These are phyloP conservation scores for Wallacemonas sp. DNA, from an alignment of 208 protist species.

Conservation along the genomic window DNA sequence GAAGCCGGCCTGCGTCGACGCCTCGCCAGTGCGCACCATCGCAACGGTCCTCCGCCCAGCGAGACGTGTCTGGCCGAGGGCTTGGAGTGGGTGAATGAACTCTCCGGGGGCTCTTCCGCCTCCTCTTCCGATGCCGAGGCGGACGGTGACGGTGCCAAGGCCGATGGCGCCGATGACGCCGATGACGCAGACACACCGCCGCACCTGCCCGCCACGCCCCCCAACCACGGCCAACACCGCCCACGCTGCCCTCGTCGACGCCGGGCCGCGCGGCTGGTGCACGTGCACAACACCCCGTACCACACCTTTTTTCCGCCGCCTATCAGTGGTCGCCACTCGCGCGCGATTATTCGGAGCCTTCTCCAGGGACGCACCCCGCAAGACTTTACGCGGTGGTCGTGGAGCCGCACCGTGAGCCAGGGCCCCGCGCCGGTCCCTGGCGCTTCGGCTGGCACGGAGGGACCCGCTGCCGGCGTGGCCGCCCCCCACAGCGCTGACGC, in stretches of 20 bases:
- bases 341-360: constrained; percentile 41
- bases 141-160: constrained; percentile 6
- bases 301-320: constrained; percentile 59
- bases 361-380: constrained; percentile 30
- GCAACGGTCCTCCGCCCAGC: background rate
- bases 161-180: background rate
- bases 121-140: background rate
- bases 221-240: background rate
- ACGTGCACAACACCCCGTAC: constrained; percentile 39
- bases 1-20: background rate
- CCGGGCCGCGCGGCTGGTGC: constrained; percentile 1
- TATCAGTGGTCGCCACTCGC: constrained; percentile 21
- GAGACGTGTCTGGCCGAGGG: background rate
- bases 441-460: background rate
- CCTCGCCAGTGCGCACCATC: background rate
- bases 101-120: background rate
- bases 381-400: constrained; percentile 36
- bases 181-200: constrained; percentile 1
- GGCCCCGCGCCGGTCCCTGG: background rate
- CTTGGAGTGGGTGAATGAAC: background rate
- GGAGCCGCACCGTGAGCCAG: constrained; percentile 14
- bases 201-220: background rate
- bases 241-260: background rate
- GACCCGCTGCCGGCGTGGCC: background rate
- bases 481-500: background rate